Percentiles rank a stretch among this genome's conserved stretches.
phyloP scores from a whole-genome alignment of 75 land plant genomes.

The Selaginella tamariscina region DNA sequence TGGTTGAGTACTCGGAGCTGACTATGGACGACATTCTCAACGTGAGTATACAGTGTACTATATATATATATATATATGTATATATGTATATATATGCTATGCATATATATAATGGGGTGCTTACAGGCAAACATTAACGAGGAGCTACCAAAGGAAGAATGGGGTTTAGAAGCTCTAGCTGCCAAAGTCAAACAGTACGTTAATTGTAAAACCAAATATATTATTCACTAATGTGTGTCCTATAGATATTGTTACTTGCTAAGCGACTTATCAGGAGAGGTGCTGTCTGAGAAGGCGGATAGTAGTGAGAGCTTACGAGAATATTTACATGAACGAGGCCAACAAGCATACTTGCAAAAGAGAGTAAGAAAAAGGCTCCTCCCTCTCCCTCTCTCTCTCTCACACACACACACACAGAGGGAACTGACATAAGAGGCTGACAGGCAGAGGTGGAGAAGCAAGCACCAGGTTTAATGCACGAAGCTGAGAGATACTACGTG shows the following conservation, averaged over 20 bases:
- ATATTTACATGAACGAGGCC: slow-evolving; percentile 67
- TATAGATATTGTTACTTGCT: slow-evolving; percentile 87
- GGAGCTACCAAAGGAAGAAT: slow-evolving; percentile 65
- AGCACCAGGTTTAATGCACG: slow-evolving; percentile 96
- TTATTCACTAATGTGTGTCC: neutral
- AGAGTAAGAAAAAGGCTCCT: no score
- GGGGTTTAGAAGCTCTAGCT: slow-evolving; percentile 80
- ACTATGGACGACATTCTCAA: slow-evolving; percentile 97
- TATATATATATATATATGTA: no score
- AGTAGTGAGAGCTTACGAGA: slow-evolving; percentile 53
- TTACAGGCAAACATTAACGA: slow-evolving; percentile 78
- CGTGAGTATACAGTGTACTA: slow-evolving; percentile 23
- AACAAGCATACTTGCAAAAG: slow-evolving; percentile 87
- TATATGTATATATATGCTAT: slow-evolving; percentile 2
- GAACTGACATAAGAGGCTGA: neutral
- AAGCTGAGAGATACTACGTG: slow-evolving; percentile 86
- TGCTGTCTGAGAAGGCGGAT: slow-evolving; percentile 40
- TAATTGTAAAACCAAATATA: neutral
- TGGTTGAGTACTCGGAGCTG: slow-evolving; percentile 88
- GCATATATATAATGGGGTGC: neutral
- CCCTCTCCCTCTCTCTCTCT: no score
- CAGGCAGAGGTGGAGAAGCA: slow-evolving; percentile 74
- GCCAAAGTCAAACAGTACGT: slow-evolving; percentile 88
- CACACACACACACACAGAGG: neutral
- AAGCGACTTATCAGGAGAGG: slow-evolving; percentile 71